These are phyloP conservation scores for Nicotiana sylvestris DNA, from an alignment of 257 asterid species.

Conservation along the genomic window DNA sequence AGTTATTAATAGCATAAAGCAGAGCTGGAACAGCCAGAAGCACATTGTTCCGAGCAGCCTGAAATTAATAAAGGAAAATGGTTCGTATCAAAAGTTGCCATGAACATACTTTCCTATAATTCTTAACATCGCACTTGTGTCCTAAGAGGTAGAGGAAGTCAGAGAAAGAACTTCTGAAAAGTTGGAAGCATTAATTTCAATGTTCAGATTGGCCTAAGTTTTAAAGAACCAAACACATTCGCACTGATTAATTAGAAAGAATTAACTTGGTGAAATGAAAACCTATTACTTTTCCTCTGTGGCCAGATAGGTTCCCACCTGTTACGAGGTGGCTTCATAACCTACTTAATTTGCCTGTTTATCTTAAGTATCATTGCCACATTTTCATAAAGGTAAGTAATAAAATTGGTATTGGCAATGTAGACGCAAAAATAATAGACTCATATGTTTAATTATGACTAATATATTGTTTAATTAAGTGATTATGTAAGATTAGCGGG, in stretches of 20 bases:
- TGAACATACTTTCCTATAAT: conserved; percentile 1
- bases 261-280: neutral
- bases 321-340: neutral
- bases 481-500: neutral
- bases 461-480: neutral
- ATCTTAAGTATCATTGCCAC: neutral
- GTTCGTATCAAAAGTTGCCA: neutral
- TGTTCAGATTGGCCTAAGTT: neutral
- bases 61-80: conserved; percentile 25
- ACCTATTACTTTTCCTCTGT: neutral
- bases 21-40: conserved; percentile 97
- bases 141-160: conserved; percentile 3
- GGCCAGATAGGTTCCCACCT: neutral
- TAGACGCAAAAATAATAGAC: neutral
- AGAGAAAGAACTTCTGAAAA: neutral
- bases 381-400: neutral
- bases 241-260: neutral
- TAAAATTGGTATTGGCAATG: neutral
- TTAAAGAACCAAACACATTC: neutral
- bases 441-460: neutral
- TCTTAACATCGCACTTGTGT: conserved; percentile 10
- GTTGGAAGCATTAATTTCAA: neutral
- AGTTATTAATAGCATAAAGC: conserved; percentile 89
- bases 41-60: conserved; percentile 86
- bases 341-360: neutral